Base-by-base conservation (phyloP, 73 alveolate genomes). In the Blepharisma japonicum region DNA sequence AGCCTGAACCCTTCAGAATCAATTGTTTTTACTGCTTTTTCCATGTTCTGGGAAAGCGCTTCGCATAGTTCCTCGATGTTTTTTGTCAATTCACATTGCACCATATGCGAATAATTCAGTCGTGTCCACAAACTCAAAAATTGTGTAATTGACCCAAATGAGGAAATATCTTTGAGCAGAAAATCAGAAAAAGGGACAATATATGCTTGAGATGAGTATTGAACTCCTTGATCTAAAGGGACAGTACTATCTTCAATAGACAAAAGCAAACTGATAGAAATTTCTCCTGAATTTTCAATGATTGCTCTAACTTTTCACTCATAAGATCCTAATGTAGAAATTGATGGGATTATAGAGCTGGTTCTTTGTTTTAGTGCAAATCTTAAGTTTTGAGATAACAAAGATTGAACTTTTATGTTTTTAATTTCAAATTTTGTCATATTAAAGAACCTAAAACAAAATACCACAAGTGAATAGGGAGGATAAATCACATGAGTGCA, bases 251-350 rank as follows among this genome's bases (percentile, higher is more conserved):
- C 74, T 14, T 20, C 14, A 25, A 61, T 14, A 2, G 38, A 9
- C 47, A 61, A 2, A 8, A 61, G 47, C 2, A 14, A 61, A 5
- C 46, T 14, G 18, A n/a, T 39, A 9, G 74, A 61, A 20, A 61
- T 61, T 25, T 61, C 74, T 61, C 74, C 74, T 14, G 74, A 39
- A 61, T 39, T 25, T 14, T 18, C 18, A 9, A 61, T 61, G 47
- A 61, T 39, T 20, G 74, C 74, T 61, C 74, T 0, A 5, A 61
- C 74, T 25, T 61, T 61, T 39, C 74, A 61, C 23, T 61, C 74
- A 25, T 14, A 61, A 25, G 23, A n/a, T 61, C 23, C 74, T 18
- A 8, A 8, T 0, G 74, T 61, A 25, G 74, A 61, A 14, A 61
- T 8, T 14, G 14, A n/a, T n/a, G n/a, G 47, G 11, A 61, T 61